Evolutionary conservation across 768 basidiomycete species (phyloP), one percentile per base, ranked within the genome.

Genomic region (Boletus sp.): DNA sequence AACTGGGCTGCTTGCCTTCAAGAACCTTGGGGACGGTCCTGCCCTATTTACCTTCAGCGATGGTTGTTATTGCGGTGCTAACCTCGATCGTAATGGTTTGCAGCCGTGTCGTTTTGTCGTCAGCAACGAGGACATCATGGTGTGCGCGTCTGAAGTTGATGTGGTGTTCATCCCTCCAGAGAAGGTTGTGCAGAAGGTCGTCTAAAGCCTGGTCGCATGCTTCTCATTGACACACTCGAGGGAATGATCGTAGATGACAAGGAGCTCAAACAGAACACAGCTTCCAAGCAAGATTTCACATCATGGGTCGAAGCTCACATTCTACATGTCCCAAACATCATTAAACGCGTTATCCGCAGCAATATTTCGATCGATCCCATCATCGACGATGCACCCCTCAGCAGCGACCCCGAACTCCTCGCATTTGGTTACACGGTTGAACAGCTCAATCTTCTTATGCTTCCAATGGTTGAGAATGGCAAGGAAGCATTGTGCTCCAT

Each of bases 1-100:
- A 91, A 92, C 63, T 98, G 96, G 96, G 92, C 95, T 18, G 92
- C 94, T 24, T 97, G 93, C 66, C 78, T 99, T 50, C 94, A 96
- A 78, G 96, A 99, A 71, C 94, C 96, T 28, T 99, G 97, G 97
- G 96, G n/a, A 99, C 66, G 96, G 96, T 18, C 96, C 96, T 29
- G 96, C 96, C 15, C 82, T 99, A 29, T 99, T 99, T 77, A 84
- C 95, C 11, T 99, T 99, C 79, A 94, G 94, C 61, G 96, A 99
- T 66, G 96, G 96, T 41, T 90, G 96, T 55, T 99, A 90, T 79
- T 98, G 95, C 69, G 96, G 96, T 64, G 96, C 96, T 45, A 98
- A 98, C 72, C 82, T 99, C 46, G 96, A 99, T 75, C 86, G 96
- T 54, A 98, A 99, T 73, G 97, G 96, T 67, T 81, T 99, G 18